Evolutionary conservation across 2,329 filamentous ascomycete genomes (phyloP), one percentile per base, ranked within the genome.

Genomic region (Penicillium carneum): DNA sequence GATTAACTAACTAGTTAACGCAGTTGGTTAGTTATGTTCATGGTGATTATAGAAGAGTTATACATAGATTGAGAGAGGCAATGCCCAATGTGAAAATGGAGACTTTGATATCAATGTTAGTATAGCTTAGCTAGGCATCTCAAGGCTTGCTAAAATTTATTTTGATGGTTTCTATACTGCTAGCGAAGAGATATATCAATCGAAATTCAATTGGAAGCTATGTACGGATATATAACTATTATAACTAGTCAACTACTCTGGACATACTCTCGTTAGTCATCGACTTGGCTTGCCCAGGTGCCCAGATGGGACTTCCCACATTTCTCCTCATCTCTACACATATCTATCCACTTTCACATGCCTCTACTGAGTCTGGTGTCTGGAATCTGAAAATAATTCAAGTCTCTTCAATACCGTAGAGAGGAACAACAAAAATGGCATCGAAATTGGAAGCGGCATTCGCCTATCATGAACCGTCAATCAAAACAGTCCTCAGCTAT

Each of bases 391-490:
- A 33, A 20, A 33, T 14, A 33, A 43, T 5, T 9, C 26, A 34
- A 49, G 14, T 9, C 2, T 7, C 45, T 20, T 14, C 11, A 33
- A 57, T 2, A 11, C 10, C 11, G 26, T 33, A 48, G n/a, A 56
- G 23, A 34, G 18, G 34, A 57, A 14, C 34, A 18, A 11, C 12
- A 29, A 38, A 20, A 38, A 52, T 57, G 55, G 14, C 38, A 23
- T 34, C 29, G 7, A 8, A 20, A 29, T 54, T 52, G 11, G 63
- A 69, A 33, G 50, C 72, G 57, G 70, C 69, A 43, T 71, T 85
- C 29, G 79, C 86, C 0, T 91, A 90, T 70, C 82, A 88, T 58
- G 88, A 91, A 67, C 88, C 88, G 0, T 75, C 75, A 0, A 87
- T 91, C 18, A 65, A 77, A 9, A 83, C 81, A 0, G 84, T 92